Conservation (phyloP, 805 yeast species). For the Pichia membranifaciens region DNA sequence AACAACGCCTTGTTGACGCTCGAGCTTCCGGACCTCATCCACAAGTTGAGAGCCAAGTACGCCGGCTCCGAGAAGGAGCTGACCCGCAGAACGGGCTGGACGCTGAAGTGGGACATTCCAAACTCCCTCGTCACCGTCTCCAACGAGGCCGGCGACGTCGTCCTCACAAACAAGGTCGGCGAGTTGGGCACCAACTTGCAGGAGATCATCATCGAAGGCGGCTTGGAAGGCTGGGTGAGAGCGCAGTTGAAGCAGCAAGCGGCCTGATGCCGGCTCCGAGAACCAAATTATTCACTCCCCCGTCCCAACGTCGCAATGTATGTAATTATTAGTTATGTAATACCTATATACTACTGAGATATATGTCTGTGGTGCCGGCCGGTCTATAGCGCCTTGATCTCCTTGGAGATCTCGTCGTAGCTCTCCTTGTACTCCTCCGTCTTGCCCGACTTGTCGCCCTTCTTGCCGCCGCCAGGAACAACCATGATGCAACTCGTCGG, state of each 20-base stretch:
- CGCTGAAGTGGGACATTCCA: slow-evolving; percentile 87
- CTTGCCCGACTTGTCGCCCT: slow-evolving; percentile 56
- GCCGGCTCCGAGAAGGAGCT: slow-evolving; percentile 47
- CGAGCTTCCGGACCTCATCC: slow-evolving; percentile 85
- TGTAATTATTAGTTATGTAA: too few relatives aligned
- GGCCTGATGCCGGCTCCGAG: neutral
- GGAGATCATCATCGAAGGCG: slow-evolving; percentile 95
- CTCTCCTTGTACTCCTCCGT: slow-evolving; percentile 85
- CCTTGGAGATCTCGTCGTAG: slow-evolving; percentile 91
- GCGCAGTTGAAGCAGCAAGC: slow-evolving; percentile 45
- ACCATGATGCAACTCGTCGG: slow-evolving; percentile 98
- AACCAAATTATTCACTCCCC: neutral
- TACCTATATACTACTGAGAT: too few relatives aligned
- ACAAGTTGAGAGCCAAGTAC: slow-evolving; percentile 67
- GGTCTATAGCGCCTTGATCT: slow-evolving; percentile 47
- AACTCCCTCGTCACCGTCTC: slow-evolving; percentile 73
- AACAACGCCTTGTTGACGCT: slow-evolving; percentile 92
- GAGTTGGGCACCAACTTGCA: slow-evolving; percentile 93
- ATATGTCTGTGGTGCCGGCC: too few relatives aligned
- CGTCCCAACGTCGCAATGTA: too few relatives aligned
- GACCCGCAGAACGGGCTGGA: slow-evolving; percentile 94
- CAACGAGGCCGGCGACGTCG: slow-evolving; percentile 54
- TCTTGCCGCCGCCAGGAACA: slow-evolving; percentile 90
- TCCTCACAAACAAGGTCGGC: slow-evolving; percentile 84
- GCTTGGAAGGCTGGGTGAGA: slow-evolving; percentile 97